A percentile compares a stretch with the other conserved stretches of the same genome.
phyloP scores from a whole-genome alignment of 805 yeast species.

The Ogataea siamensis region DNA sequence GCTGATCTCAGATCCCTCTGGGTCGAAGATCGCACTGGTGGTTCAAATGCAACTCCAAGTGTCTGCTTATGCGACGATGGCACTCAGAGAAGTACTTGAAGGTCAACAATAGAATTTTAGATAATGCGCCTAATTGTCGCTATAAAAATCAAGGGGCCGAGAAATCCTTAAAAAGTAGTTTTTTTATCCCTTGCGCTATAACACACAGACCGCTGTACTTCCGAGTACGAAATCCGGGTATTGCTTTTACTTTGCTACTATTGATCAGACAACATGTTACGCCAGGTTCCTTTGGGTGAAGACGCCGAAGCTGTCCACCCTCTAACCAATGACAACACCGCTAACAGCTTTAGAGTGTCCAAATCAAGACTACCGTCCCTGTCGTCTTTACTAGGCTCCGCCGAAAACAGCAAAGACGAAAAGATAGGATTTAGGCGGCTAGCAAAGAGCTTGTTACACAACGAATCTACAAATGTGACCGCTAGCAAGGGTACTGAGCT shows the following conservation, averaged over 20 bases:
- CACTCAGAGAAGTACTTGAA: constrained; percentile 84
- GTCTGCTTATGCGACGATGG: constrained; percentile 97
- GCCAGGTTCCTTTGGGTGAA: constrained; percentile 21
- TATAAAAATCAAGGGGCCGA: constrained; percentile 6
- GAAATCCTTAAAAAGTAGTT: constrained; percentile 7
- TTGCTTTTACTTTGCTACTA: constrained; percentile 11
- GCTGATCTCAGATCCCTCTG: constrained; percentile 37
- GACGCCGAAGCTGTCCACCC: constrained; percentile 18
- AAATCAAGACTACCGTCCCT: constrained; percentile 22
- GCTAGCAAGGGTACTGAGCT: constrained; percentile 14
- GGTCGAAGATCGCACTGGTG: constrained; percentile 63
- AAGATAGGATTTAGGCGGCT: constrained; percentile 26
- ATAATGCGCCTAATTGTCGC: constrained; percentile 21
- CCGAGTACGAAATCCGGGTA: constrained; percentile 1
- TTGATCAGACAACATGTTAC: constrained; percentile 13
- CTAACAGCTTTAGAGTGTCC: constrained; percentile 13
- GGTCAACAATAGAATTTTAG: constrained; percentile 50
- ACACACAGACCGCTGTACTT: constrained; percentile 6
- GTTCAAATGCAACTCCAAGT: constrained; percentile 75
- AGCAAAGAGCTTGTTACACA: constrained; percentile 27
- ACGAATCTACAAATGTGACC: constrained; percentile 10
- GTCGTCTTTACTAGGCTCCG: constrained; percentile 21
- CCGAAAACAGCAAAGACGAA: constrained; percentile 22
- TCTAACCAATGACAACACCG: constrained; percentile 11
- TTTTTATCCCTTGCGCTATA: constrained; percentile 3